Conservation (phyloP, 345 rosid species). For the Tarenaya hassleriana region DNA sequence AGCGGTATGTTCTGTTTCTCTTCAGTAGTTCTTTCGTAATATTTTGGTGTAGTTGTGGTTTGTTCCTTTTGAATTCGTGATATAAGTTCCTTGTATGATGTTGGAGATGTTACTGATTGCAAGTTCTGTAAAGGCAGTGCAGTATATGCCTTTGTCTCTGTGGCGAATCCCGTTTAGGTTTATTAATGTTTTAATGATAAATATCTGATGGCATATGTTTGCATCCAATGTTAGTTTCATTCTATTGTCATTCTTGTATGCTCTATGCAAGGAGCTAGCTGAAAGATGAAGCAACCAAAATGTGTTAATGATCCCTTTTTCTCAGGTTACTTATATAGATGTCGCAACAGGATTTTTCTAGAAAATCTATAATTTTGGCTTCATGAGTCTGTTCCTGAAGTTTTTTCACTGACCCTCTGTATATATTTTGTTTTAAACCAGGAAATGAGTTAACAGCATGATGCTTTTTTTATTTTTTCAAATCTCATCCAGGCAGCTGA, state of each 20-base stretch:
- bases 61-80: background rate
- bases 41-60: background rate
- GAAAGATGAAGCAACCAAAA: background rate
- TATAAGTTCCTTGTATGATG: background rate
- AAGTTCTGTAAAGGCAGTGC: no score
- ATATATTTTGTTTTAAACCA: background rate
- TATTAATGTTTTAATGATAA: background rate
- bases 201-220: background rate
- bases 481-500: slow-evolving; percentile 59
- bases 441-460: background rate
- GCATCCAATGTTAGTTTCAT: background rate
- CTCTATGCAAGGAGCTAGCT: background rate
- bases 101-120: no score
- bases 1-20: slow-evolving; percentile 45
- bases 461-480: background rate
- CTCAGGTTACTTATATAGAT: background rate
- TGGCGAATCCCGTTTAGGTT: background rate
- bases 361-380: background rate
- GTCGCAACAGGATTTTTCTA: no score
- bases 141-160: background rate
- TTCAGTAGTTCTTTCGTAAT: background rate
- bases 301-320: background rate
- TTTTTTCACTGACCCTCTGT: background rate
- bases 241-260: background rate
- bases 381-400: background rate